Conservation (phyloP, 768 basidiomycete species). For the Austroboletus festivus region DNA sequence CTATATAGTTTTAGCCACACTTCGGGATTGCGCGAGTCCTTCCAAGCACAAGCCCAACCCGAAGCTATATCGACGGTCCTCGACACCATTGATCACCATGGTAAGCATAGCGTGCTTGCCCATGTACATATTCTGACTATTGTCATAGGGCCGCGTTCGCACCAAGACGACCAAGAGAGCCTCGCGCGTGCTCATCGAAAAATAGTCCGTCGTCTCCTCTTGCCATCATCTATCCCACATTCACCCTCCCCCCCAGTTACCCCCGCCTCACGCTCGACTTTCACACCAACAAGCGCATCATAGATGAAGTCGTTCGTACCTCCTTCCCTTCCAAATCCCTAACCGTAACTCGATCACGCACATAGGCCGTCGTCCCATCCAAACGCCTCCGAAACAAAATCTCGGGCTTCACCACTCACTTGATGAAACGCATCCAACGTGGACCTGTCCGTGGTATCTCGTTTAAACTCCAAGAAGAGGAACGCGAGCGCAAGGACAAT, state of each 20-base stretch:
- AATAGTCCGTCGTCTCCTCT: conserved; percentile 66
- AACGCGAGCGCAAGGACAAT: conserved; percentile 98
- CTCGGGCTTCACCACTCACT: conserved; percentile 98
- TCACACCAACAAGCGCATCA: conserved; percentile 99
- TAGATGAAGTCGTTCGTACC: conserved; percentile 87
- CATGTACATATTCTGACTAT: conserved; percentile 12
- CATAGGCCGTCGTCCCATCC: conserved; percentile 87
- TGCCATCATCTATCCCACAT: neutral
- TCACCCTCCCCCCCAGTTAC: conserved; percentile 66
- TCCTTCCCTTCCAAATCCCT: neutral
- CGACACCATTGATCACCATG: conserved; percentile 48
- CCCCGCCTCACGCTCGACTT: conserved; percentile 98
- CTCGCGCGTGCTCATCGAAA: conserved; percentile 98
- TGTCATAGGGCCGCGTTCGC: conserved; percentile 89
- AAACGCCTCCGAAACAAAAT: conserved; percentile 99
- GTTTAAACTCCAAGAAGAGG: conserved; percentile 99
- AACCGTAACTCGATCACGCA: neutral
- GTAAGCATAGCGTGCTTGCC: conserved; percentile 28
- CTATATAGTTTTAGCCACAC: conserved; percentile 31
- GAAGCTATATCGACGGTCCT: no score
- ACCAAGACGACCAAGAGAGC: conserved; percentile 99
- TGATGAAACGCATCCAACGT: conserved; percentile 99
- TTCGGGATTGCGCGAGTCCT: conserved; percentile 20
- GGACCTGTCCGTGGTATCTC: conserved; percentile 99
- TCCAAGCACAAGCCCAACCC: no score